Conservation (phyloP, 2,329 filamentous ascomycete genomes). For the Thermothelomyces thermophilus region DNA sequence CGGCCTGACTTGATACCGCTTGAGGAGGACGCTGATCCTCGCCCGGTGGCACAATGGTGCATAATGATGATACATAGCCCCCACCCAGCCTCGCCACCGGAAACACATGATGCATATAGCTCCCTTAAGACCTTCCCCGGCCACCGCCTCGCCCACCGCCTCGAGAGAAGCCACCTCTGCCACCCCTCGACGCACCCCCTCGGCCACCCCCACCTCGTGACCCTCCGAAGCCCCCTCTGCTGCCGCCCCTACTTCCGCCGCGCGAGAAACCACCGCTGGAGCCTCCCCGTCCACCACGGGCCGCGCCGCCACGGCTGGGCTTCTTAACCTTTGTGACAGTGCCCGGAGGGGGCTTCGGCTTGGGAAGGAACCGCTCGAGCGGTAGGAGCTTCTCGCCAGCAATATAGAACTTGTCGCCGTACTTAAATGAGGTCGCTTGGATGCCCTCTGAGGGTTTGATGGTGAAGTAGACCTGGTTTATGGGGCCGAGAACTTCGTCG, state of each 20-base stretch:
- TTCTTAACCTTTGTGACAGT: slow-evolving; percentile 50
- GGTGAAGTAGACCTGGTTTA: slow-evolving; percentile 98
- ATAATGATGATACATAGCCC: slow-evolving; percentile 7
- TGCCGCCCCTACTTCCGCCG: slow-evolving; percentile 32
- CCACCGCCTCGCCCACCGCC: slow-evolving; percentile 13
- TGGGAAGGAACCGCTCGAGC: slow-evolving; percentile 92
- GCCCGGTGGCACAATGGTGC: neutral
- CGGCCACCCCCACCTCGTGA: slow-evolving; percentile 27
- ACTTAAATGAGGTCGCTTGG: slow-evolving; percentile 88
- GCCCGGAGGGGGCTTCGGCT: slow-evolving; percentile 70
- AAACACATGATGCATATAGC: neutral
- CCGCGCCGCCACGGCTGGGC: slow-evolving; percentile 62
- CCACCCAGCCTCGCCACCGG: neutral
- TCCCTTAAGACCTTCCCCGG: slow-evolving; percentile 13
- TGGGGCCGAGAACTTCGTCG: slow-evolving; percentile 93
- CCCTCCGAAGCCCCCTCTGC: slow-evolving; percentile 26
- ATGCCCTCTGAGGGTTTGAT: slow-evolving; percentile 97
- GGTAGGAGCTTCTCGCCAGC: slow-evolving; percentile 90
- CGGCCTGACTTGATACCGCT: slow-evolving; percentile 12
- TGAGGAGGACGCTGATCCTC: slow-evolving; percentile 1
- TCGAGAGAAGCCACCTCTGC: slow-evolving; percentile 29
- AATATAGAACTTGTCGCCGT: slow-evolving; percentile 96
- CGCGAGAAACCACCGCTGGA: slow-evolving; percentile 29
- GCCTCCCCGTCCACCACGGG: slow-evolving; percentile 38
- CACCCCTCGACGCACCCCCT: slow-evolving; percentile 10